Conservation (phyloP, 345 rosid species). For the Physaria fendleri region DNA sequence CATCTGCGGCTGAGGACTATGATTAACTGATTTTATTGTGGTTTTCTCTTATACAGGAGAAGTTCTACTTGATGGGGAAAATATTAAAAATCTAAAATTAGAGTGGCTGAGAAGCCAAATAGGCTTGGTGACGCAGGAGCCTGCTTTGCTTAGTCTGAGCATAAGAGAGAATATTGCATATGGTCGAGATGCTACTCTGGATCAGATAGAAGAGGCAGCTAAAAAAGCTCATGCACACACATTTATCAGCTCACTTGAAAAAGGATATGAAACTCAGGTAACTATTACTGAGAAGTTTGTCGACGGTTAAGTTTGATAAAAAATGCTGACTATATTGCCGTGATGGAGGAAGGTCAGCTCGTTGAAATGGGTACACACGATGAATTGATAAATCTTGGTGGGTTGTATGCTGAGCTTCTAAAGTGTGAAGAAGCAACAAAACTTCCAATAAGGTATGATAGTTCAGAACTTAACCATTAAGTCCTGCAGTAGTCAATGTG, state of each 20-base stretch:
- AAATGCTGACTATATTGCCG: no score
- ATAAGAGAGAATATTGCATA: conserved; percentile 88
- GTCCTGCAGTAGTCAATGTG: no score
- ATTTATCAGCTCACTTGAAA: conserved; percentile 83
- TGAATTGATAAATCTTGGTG: no score
- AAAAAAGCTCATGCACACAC: conserved; percentile 96
- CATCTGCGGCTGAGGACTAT: conserved; percentile 16
- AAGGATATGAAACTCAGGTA: conserved; percentile 96
- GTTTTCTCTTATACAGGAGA: conserved; percentile 65
- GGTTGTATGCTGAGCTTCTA: no score
- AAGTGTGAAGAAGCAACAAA: no score
- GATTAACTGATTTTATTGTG: conserved; percentile 8
- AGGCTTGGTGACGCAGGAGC: conserved; percentile 98
- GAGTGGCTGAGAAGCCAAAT: conserved; percentile 96
- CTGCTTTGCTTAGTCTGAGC: conserved; percentile 88
- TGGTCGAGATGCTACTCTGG: conserved; percentile 75
- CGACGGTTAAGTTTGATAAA: no score
- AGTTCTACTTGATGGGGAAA: conserved; percentile 96
- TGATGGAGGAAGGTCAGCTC: no score
- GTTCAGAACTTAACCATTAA: no score
- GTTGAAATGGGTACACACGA: no score
- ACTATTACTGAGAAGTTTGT: conserved; percentile 1
- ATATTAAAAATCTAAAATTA: conserved; percentile 76
- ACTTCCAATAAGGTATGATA: no score
- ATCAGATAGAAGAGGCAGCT: conserved; percentile 98